A percentile compares a stretch with the other conserved stretches of the same genome.
Conservation (phyloP, 2,329 filamentous ascomycete genomes). For the Pezicula carpinea region DNA sequence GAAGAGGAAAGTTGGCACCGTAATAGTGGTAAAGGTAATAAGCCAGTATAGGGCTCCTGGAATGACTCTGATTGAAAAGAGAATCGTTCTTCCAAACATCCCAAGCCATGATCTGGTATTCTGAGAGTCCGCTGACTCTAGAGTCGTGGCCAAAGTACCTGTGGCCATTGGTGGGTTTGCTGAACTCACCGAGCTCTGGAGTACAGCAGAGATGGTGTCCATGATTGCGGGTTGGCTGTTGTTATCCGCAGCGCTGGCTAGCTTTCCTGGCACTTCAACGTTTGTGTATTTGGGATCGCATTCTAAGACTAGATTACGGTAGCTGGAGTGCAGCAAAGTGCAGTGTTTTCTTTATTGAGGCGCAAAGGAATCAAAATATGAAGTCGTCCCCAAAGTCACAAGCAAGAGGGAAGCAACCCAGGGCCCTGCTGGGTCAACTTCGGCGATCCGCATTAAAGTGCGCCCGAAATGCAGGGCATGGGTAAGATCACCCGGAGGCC, state of each 20-base stretch:
- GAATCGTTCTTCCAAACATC: conserved; percentile 48
- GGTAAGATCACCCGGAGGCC: no score
- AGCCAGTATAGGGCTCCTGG: conserved; percentile 68
- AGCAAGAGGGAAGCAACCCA: no score
- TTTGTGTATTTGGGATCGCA: conserved; percentile 7
- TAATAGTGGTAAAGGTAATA: conserved; percentile 82
- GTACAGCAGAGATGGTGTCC: conserved; percentile 14
- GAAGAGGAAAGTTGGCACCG: conserved; percentile 83
- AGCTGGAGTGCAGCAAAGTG: no score
- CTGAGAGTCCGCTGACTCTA: conserved; percentile 30
- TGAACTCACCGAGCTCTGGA: conserved; percentile 15
- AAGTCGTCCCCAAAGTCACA: no score
- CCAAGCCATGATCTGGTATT: conserved; percentile 51
- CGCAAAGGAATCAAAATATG: no score
- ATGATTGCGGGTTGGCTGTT: conserved; percentile 2
- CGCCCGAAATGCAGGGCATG: no score
- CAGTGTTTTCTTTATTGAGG: no score
- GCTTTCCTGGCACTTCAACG: conserved; percentile 12
- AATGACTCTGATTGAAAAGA: conserved; percentile 49
- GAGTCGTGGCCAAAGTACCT: conserved; percentile 11
- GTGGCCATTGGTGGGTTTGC: conserved; percentile 11
- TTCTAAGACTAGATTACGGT: neutral
- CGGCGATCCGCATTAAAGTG: no score
- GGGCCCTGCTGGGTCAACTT: no score
- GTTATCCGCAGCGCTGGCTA: conserved; percentile 7